phyloP scores from a whole-genome alignment of 306 rosid species.

The Quercus mongolica region DNA sequence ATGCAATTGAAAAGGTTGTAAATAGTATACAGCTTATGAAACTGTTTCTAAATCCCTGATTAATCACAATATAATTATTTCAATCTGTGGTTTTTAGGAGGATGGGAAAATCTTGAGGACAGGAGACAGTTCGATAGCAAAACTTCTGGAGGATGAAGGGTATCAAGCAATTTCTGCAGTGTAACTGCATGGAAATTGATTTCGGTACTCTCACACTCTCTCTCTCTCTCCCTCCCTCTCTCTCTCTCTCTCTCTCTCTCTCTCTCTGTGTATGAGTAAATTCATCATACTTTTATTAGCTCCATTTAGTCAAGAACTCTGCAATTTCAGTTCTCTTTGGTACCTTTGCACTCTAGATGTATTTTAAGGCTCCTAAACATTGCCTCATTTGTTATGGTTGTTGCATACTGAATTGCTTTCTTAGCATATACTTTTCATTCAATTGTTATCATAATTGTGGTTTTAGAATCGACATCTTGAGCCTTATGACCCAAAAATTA shows the following conservation, averaged over 20 bases:
- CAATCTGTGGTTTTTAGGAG: slow-evolving; percentile 38
- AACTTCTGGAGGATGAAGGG: slow-evolving; percentile 72
- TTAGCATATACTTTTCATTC: not conserved
- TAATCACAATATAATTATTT: not conserved
- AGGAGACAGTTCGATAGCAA: slow-evolving; percentile 73
- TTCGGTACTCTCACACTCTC: slow-evolving; percentile 17
- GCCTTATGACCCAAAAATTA: not conserved
- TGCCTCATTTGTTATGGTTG: slow-evolving; percentile 1
- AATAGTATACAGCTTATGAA: not conserved
- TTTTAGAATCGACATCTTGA: not conserved
- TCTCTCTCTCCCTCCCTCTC: not conserved
- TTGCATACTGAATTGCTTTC: slow-evolving; percentile 14
- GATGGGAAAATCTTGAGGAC: slow-evolving; percentile 75
- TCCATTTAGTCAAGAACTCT: slow-evolving; percentile 6
- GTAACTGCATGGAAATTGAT: slow-evolving; percentile 31
- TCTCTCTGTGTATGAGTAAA: slow-evolving; percentile 1
- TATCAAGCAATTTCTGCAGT: slow-evolving; percentile 55
- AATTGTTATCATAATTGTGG: not conserved
- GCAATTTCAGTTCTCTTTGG: not conserved
- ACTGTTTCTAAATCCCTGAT: not conserved
- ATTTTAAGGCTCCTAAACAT: slow-evolving; percentile 1
- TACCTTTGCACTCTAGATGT: slow-evolving; percentile 5
- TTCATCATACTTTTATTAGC: not conserved
- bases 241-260: slow-evolving; percentile 8
- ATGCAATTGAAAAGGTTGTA: not conserved